Evolutionary conservation across 2,329 filamentous ascomycete genomes (phyloP).

Genomic region (Aspergillus fumigatiaffinis): DNA sequence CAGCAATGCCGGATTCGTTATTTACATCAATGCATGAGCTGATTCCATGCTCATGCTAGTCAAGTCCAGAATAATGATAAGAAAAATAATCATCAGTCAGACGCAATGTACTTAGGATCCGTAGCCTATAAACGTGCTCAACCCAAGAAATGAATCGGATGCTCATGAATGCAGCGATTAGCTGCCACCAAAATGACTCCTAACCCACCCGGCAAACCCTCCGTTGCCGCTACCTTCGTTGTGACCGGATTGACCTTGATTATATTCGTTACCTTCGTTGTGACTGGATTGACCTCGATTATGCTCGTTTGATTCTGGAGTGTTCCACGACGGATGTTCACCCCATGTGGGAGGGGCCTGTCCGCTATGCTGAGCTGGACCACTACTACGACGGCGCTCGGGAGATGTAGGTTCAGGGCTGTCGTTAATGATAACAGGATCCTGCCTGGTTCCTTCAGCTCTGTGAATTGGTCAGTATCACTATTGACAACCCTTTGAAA

Average conservation of each 20-base stretch:
- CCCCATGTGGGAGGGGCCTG: background rate
- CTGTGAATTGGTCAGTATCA: constrained; percentile 7
- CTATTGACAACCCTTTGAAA: constrained; percentile 5
- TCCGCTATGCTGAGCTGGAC: constrained; percentile 1
- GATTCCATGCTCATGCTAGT: background rate
- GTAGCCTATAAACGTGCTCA: background rate
- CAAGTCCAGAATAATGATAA: background rate
- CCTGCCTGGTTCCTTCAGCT: constrained; percentile 12
- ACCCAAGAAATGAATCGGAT: background rate
- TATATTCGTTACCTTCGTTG: constrained; percentile 4
- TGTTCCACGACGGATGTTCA: constrained; percentile 1
- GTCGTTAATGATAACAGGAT: constrained; percentile 15
- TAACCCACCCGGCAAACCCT: constrained; percentile 22
- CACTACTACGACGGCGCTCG: constrained; percentile 6
- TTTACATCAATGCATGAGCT: background rate
- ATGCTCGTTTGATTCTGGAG: background rate
- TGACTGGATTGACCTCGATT: constrained; percentile 9
- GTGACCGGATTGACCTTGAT: constrained; percentile 9
- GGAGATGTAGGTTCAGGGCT: constrained; percentile 12
- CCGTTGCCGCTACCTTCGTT: constrained; percentile 9
- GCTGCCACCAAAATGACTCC: constrained; percentile 23
- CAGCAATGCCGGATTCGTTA: background rate
- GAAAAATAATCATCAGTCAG: background rate
- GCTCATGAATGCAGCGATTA: background rate
- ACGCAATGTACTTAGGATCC: background rate